These are phyloP conservation scores for Lanmaoa pseudosensibilis DNA, from an alignment of 768 basidiomycete genomes.

Conservation along the genomic window DNA sequence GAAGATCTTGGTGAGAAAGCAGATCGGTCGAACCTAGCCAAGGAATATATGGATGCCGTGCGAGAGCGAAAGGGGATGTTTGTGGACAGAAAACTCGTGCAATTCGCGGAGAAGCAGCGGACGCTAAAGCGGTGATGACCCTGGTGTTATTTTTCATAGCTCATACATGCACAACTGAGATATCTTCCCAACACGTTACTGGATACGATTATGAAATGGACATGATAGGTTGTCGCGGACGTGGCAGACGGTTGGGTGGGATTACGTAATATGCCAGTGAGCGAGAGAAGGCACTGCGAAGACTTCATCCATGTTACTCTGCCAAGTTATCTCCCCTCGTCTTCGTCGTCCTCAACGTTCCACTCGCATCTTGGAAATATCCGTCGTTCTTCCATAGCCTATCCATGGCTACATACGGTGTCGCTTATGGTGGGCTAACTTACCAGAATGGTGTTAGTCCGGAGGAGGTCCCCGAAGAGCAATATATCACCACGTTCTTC, in stretches of 20 bases:
- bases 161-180: neutral
- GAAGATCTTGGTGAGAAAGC: constrained; percentile 97
- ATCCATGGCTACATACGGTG: constrained; percentile 27
- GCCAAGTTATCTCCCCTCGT: constrained; percentile 11
- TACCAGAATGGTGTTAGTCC: constrained; percentile 25
- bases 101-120: constrained; percentile 96
- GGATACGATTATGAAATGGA: constrained; percentile 12
- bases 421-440: constrained; percentile 20
- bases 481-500: constrained; percentile 69
- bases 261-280: constrained; percentile 29
- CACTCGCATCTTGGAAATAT: neutral
- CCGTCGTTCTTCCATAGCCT: constrained; percentile 1
- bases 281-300: constrained; percentile 12
- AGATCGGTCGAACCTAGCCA: constrained; percentile 90
- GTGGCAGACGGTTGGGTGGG: constrained; percentile 10
- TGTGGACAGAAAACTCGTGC: constrained; percentile 91
- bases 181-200: neutral
- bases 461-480: constrained; percentile 49
- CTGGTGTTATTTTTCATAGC: neutral
- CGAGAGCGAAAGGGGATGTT: constrained; percentile 94
- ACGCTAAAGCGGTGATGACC: constrained; percentile 62
- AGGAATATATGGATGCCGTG: constrained; percentile 87
- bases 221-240: constrained; percentile 1
- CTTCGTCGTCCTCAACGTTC: constrained; percentile 13
- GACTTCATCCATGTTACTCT: constrained; percentile 17